Conservation (phyloP, 2,329 filamentous ascomycete genomes). For the Saccharata proteae region DNA sequence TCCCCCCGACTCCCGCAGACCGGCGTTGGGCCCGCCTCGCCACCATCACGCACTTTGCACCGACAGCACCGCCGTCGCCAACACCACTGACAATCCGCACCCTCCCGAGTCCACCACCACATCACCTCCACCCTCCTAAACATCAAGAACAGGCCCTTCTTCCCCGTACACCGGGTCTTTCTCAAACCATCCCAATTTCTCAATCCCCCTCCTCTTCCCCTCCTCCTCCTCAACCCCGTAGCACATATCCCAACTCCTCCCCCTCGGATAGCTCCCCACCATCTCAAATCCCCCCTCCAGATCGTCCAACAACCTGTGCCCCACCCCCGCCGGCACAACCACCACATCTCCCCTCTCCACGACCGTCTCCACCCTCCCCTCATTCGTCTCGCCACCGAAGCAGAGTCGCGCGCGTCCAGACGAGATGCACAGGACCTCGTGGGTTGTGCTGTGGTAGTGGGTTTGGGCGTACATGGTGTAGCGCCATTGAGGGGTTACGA, state of each 20-base stretch:
- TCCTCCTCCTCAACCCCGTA: conserved; percentile 50
- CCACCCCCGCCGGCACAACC: conserved; percentile 53
- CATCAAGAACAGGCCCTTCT: conserved; percentile 38
- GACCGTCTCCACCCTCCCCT: conserved; percentile 41
- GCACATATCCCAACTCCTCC: conserved; percentile 57
- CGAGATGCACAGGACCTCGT: conserved; percentile 53
- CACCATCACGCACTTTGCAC: no score
- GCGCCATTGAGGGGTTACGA: conserved; percentile 52
- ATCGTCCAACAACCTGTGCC: conserved; percentile 50
- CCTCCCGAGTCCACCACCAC: not conserved
- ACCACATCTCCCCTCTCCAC: conserved; percentile 51
- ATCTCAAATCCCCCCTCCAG: conserved; percentile 47
- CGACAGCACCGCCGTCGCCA: no score
- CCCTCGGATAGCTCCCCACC: conserved; percentile 53
- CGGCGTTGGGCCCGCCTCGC: no score
- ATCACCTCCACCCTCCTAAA: conserved; percentile 13
- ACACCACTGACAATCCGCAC: no score
- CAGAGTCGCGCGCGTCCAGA: conserved; percentile 48
- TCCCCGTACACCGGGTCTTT: conserved; percentile 49
- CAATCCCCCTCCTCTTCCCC: conserved; percentile 37
- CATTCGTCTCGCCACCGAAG: conserved; percentile 54
- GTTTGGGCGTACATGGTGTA: conserved; percentile 56
- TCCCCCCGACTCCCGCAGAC: no score
- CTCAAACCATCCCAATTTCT: conserved; percentile 42
- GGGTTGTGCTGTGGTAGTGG: conserved; percentile 56